Evolutionary conservation across 208 protist genomes (phyloP).

Genomic region (Acanthamoeba culbertsoni): DNA sequence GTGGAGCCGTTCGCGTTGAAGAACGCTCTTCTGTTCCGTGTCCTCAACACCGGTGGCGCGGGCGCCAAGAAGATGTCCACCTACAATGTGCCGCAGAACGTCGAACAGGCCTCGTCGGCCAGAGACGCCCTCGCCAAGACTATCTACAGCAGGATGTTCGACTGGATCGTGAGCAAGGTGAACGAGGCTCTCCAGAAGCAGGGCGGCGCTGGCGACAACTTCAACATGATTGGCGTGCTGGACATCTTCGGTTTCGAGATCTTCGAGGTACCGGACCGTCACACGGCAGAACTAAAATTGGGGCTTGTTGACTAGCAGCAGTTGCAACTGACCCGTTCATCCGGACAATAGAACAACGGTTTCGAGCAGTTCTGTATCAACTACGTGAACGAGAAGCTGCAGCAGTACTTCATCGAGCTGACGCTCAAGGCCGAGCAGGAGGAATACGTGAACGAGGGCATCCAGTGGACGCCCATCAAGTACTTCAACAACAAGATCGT

Average conservation of each 20-base stretch:
- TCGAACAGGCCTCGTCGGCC: conserved; percentile 73
- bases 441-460: conserved; percentile 95
- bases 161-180: no score
- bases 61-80: conserved; percentile 19
- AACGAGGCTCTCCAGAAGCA: no score
- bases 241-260: conserved; percentile 93
- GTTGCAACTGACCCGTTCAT: conserved; percentile 68
- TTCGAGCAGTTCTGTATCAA: conserved; percentile 88
- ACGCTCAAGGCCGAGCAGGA: conserved; percentile 95
- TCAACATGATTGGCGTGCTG: conserved; percentile 81
- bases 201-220: no score
- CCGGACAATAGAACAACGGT: conserved; percentile 75
- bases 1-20: neutral
- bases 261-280: conserved; percentile 73
- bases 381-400: conserved; percentile 98
- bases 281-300: conserved; percentile 68
- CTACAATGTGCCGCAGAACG: conserved; percentile 75
- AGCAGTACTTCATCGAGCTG: conserved; percentile 98
- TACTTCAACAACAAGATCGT: conserved; percentile 96
- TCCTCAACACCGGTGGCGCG: neutral
- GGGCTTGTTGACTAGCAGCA: neutral
- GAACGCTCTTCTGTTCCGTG: neutral
- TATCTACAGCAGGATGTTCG: conserved; percentile 84
- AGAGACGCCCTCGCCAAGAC: conserved; percentile 83
- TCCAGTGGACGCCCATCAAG: conserved; percentile 93